These are phyloP conservation scores for Naganishia cerealis DNA, from an alignment of 1,284 basidiomycete genomes.

Conservation along the genomic window DNA sequence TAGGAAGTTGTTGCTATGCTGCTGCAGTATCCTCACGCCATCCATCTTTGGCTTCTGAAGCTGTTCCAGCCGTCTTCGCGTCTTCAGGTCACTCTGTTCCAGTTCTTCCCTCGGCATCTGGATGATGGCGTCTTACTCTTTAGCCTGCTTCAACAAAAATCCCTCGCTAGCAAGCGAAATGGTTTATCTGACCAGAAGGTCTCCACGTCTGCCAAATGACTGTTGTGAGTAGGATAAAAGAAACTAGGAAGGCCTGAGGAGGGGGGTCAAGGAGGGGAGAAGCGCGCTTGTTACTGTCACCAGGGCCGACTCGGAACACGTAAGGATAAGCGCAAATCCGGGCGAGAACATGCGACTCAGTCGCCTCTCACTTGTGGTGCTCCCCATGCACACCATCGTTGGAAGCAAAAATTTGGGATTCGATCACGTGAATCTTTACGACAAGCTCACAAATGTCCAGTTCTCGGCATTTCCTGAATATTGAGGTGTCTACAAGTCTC, in stretches of 20 bases:
- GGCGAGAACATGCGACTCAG: not conserved
- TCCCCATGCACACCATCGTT: not conserved
- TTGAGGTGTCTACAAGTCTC: not conserved
- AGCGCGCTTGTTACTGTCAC: not conserved
- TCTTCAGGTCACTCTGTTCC: too few relatives aligned
- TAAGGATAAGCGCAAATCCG: conserved; percentile 16
- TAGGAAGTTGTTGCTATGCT: not conserved
- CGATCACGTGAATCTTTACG: conserved; percentile 16
- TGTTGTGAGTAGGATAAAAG: not conserved
- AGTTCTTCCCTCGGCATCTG: too few relatives aligned
- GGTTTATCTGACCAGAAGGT: too few relatives aligned
- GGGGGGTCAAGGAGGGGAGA: not conserved
- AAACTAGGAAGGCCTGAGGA: not conserved
- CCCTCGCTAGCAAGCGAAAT: too few relatives aligned
- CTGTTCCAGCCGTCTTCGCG: too few relatives aligned
- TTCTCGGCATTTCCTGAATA: not conserved
- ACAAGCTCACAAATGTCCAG: conserved; percentile 4
- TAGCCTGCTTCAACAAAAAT: too few relatives aligned
- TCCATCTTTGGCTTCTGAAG: too few relatives aligned
- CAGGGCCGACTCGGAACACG: not conserved
- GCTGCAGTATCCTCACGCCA: not conserved
- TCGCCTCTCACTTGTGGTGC: not conserved
- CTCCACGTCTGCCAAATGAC: too few relatives aligned
- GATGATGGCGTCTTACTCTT: too few relatives aligned
- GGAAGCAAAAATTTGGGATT: conserved; percentile 16